A percentile compares a stretch with the other conserved stretches of the same genome.
Conservation (phyloP, 1,284 basidiomycete genomes). For the Melampsora allii-populina region DNA sequence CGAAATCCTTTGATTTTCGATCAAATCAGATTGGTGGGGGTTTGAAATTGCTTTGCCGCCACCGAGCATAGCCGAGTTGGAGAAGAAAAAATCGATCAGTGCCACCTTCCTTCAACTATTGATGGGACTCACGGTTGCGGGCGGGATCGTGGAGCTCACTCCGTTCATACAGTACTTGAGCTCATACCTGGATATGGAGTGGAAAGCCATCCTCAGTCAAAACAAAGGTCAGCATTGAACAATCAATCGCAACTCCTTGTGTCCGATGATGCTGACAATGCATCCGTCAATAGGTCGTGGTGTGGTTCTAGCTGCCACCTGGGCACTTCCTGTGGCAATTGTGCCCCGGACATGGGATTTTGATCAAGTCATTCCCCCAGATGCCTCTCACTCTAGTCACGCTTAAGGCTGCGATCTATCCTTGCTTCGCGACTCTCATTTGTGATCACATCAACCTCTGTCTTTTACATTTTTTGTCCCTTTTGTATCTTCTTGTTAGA, state of each 20-base stretch:
- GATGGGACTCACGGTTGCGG: slow-evolving; percentile 45
- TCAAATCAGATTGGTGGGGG: slow-evolving; percentile 47
- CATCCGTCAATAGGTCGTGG: slow-evolving; percentile 40
- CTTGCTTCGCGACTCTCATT: no score
- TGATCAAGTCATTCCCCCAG: neutral
- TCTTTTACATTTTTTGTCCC: no score
- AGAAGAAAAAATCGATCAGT: slow-evolving; percentile 43
- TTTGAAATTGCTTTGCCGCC: slow-evolving; percentile 48
- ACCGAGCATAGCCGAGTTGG: slow-evolving; percentile 41
- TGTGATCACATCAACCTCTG: no score
- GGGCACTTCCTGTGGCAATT: slow-evolving; percentile 45
- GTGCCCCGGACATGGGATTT: slow-evolving; percentile 37
- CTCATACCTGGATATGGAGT: slow-evolving; percentile 48
- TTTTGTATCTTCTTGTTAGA: no score
- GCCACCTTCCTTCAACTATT: slow-evolving; percentile 47
- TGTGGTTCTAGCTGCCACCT: slow-evolving; percentile 51
- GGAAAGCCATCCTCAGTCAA: slow-evolving; percentile 46
- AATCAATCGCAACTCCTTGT: no score
- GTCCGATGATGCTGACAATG: neutral
- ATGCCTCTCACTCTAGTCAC: neutral
- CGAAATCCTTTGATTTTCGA: no score
- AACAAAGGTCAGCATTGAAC: slow-evolving; percentile 35
- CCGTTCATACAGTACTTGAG: slow-evolving; percentile 48
- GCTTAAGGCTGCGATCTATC: no score
- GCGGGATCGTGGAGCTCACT: slow-evolving; percentile 48